Percentiles rank a stretch among this genome's conserved stretches.
phyloP scores from a whole-genome alignment of 768 basidiomycete species.

The Mycena leptocephala region DNA sequence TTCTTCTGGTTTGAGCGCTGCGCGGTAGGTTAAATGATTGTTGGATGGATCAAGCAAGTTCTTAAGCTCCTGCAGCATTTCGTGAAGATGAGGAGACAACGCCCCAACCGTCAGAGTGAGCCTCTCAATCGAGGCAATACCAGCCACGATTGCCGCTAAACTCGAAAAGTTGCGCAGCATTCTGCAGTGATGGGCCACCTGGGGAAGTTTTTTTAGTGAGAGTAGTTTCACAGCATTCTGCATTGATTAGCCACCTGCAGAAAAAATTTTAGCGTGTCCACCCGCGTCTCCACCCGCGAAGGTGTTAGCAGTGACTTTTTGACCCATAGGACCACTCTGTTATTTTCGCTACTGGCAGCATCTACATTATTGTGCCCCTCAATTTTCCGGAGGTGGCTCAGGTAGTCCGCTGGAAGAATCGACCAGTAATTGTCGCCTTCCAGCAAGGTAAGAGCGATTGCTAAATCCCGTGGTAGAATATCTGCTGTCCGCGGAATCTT shows the following conservation, averaged over 20 bases:
- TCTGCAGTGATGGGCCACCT: constrained; percentile 62
- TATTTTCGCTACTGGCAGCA: constrained; percentile 52
- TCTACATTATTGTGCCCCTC: constrained; percentile 52
- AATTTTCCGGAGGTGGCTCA: constrained; percentile 53
- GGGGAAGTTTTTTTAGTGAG: constrained; percentile 62
- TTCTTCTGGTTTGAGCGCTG: constrained; percentile 45
- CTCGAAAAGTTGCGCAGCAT: constrained; percentile 62
- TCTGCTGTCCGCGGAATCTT: constrained; percentile 49
- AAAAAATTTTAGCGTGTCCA: constrained; percentile 61
- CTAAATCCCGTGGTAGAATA: constrained; percentile 58
- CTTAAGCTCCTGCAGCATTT: constrained; percentile 51
- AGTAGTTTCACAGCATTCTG: constrained; percentile 59
- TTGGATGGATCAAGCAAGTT: constrained; percentile 51
- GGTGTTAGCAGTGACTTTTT: constrained; percentile 59
- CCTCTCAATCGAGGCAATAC: constrained; percentile 55
- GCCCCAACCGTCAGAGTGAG: constrained; percentile 52
- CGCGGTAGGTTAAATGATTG: constrained; percentile 57
- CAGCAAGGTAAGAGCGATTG: constrained; percentile 59
- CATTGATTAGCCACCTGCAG: constrained; percentile 64
- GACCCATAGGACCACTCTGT: constrained; percentile 58
- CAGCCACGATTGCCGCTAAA: constrained; percentile 59
- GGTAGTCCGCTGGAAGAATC: constrained; percentile 60
- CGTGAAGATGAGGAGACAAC: constrained; percentile 46
- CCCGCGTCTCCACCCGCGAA: constrained; percentile 54
- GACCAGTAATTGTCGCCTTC: constrained; percentile 60